A percentile compares a stretch with the other conserved stretches of the same genome.
These are phyloP conservation scores for Eucalyptus sp. DNA, from an alignment of 345 rosid genomes.

Conservation along the genomic window DNA sequence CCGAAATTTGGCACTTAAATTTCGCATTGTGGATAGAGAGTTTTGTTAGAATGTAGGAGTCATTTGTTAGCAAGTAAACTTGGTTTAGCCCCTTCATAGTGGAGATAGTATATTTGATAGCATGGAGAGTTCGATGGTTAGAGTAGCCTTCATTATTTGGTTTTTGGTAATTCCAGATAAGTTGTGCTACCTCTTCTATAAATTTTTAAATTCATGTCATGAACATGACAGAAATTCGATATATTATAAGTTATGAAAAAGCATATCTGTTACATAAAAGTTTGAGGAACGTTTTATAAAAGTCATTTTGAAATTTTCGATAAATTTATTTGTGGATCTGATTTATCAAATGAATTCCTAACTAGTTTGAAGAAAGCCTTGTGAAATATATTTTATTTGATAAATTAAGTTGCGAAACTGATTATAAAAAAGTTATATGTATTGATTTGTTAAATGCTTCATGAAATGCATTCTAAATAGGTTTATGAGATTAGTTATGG, in stretches of 20 bases:
- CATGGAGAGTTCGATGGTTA: rapidly evolving
- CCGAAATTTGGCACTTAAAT: background rate
- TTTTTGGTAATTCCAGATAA: rapidly evolving
- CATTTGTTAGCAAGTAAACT: background rate
- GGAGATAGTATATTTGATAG: background rate
- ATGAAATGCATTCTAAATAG: background rate
- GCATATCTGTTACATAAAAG: too few relatives aligned
- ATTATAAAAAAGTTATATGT: too few relatives aligned
- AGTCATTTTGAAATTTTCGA: background rate
- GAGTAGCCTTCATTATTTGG: background rate
- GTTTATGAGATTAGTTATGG: background rate
- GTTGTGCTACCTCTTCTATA: too few relatives aligned
- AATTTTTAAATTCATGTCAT: background rate
- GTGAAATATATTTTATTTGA: background rate
- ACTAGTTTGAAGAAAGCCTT: background rate
- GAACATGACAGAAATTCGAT: too few relatives aligned
- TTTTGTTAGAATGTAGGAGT: background rate
- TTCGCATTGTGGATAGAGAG: rapidly evolving
- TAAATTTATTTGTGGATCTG: background rate
- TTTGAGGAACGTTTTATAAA: too few relatives aligned
- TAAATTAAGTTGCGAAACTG: too few relatives aligned
- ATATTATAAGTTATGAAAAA: too few relatives aligned
- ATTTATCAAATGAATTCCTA: too few relatives aligned
- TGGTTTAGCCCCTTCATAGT: rapidly evolving
- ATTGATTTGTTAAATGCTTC: background rate